Percentiles rank a stretch among this genome's conserved stretches.
phyloP scores from a whole-genome alignment of 83 land plant species.

The Isoetes engelmannii region DNA sequence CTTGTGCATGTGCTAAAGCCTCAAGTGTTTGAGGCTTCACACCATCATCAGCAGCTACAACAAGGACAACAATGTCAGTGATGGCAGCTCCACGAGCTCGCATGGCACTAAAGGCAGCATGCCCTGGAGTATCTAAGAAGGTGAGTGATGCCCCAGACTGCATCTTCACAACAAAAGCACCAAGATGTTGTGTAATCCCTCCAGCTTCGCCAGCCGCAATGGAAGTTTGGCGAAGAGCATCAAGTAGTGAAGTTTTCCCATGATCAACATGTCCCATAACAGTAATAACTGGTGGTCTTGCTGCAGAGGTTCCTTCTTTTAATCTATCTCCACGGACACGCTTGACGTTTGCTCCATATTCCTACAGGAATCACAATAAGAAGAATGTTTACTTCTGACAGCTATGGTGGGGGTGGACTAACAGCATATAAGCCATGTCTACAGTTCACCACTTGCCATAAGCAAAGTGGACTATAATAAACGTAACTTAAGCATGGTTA shows the following conservation, averaged over 20 bases:
- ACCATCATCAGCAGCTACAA: constrained; percentile 99
- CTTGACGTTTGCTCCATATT: constrained; percentile 59
- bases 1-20: constrained; percentile 78
- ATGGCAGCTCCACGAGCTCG: constrained; percentile 97
- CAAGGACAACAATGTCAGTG: constrained; percentile 94
- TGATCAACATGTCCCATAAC: constrained; percentile 99
- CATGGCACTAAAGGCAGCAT: constrained; percentile 99
- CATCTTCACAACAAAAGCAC: constrained; percentile 93
- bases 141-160: constrained; percentile 83
- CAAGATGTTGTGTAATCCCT: constrained; percentile 94
- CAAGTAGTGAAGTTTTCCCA: constrained; percentile 93
- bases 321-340: constrained; percentile 41
- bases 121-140: constrained; percentile 91
- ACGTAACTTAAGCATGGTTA: not conserved
- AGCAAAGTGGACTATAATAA: constrained; percentile 7
- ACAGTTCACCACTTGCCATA: not conserved
- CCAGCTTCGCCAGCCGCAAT: constrained; percentile 94
- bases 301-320: constrained; percentile 15
- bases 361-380: constrained; percentile 33
- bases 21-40: constrained; percentile 99
- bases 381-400: too few species aligned
- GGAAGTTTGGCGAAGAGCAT: constrained; percentile 87
- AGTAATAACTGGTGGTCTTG: constrained; percentile 79
- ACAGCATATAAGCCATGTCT: not conserved
- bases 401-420: too few species aligned